Conservation (phyloP, 2,329 filamentous ascomycete genomes). For the Ustilaginoidea virens region DNA sequence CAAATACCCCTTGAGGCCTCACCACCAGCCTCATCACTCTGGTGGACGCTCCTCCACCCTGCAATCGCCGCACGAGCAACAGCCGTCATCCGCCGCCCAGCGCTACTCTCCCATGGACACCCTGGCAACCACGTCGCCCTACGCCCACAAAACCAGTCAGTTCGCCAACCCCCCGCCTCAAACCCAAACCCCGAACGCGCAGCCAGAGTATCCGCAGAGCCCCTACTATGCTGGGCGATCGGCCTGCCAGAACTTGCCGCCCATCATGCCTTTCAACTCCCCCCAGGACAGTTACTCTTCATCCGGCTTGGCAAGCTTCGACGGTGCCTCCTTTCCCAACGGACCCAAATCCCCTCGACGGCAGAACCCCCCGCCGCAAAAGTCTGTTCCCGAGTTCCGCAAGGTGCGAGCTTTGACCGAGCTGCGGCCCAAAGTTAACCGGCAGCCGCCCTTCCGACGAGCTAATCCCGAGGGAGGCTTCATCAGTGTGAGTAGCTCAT, state of each 20-base stretch:
- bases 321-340: constrained; percentile 43
- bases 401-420: constrained; percentile 61
- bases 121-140: constrained; percentile 66
- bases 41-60: constrained; percentile 40
- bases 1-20: constrained; percentile 71
- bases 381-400: constrained; percentile 75
- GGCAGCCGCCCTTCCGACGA: constrained; percentile 78
- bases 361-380: constrained; percentile 30
- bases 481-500: constrained; percentile 59
- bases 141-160: constrained; percentile 49
- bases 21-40: constrained; percentile 59
- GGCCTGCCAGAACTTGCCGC: constrained; percentile 50
- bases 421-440: constrained; percentile 66
- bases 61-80: constrained; percentile 48
- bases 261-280: constrained; percentile 53
- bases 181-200: constrained; percentile 67
- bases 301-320: constrained; percentile 55
- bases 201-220: constrained; percentile 42
- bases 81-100: constrained; percentile 66
- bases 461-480: constrained; percentile 96
- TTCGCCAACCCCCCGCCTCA: constrained; percentile 35
- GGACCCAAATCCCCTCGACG: constrained; percentile 44
- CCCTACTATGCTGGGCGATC: constrained; percentile 41
- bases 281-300: constrained; percentile 59
- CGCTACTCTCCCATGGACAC: constrained; percentile 94